Evolutionary conservation across 2,329 filamentous ascomycete genomes (phyloP).

Genomic region (Grosmannia serpens): DNA sequence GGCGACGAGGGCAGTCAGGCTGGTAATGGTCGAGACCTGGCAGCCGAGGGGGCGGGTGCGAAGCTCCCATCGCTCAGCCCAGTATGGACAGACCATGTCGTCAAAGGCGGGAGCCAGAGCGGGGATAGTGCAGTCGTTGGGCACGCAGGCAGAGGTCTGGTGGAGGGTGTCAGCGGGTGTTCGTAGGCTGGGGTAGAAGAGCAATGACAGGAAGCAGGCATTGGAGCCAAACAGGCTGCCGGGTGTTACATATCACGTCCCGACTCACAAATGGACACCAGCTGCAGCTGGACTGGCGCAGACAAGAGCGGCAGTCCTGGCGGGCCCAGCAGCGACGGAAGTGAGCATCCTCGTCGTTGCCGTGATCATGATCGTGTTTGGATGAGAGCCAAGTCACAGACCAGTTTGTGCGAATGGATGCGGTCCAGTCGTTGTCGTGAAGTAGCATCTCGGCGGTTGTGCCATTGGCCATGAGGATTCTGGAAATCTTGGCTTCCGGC

Average conservation of each 20-base stretch:
- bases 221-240: background rate
- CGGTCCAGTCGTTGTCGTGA: background rate
- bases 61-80: constrained; percentile 33
- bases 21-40: constrained; percentile 30
- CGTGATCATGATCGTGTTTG: background rate
- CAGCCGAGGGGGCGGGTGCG: constrained; percentile 27
- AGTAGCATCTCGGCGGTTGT: background rate
- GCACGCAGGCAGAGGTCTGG: constrained; percentile 43
- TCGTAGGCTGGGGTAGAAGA: background rate
- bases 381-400: background rate
- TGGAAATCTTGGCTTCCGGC: background rate
- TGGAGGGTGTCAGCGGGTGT: background rate
- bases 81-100: constrained; percentile 39
- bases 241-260: too few species aligned
- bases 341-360: constrained; percentile 22
- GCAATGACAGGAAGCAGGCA: background rate
- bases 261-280: constrained; percentile 41
- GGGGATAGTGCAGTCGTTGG: constrained; percentile 33
- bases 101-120: constrained; percentile 39
- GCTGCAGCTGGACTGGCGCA: constrained; percentile 30
- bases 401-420: background rate
- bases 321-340: constrained; percentile 39
- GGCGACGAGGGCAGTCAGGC: constrained; percentile 23
- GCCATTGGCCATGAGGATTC: background rate
- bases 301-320: constrained; percentile 36